Evolutionary conservation across 2,329 filamentous ascomycete genomes (phyloP).

Genomic region (Mycosphaerella sp.): DNA sequence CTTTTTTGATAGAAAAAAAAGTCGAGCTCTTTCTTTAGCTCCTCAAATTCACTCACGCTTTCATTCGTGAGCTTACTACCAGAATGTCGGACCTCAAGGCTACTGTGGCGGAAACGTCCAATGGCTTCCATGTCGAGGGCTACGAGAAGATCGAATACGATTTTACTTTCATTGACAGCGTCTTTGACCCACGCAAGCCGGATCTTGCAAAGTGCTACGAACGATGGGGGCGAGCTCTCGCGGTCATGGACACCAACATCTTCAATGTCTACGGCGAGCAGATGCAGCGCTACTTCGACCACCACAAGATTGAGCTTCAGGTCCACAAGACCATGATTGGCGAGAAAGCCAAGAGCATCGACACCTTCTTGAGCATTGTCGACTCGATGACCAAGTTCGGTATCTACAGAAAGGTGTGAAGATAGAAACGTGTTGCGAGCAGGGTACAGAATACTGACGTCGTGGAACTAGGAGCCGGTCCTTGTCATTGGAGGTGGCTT

Average conservation of each 20-base stretch:
- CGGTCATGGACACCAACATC: constrained; percentile 66
- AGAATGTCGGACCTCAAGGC: constrained; percentile 65
- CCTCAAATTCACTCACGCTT: constrained; percentile 7
- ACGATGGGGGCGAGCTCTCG: constrained; percentile 58
- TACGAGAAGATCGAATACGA: constrained; percentile 73
- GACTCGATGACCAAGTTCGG: constrained; percentile 70
- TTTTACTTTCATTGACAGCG: constrained; percentile 64
- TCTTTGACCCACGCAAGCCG: constrained; percentile 56
- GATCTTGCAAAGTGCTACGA: constrained; percentile 60
- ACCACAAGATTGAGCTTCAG: constrained; percentile 55
- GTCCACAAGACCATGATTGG: constrained; percentile 69
- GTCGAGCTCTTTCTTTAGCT: constrained; percentile 14
- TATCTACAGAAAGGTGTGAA: constrained; percentile 42
- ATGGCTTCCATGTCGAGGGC: constrained; percentile 63
- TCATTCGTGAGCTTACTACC: constrained; percentile 8
- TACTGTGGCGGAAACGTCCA: constrained; percentile 55
- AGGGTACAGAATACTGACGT: not conserved
- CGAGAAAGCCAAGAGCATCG: constrained; percentile 67
- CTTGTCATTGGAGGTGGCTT: constrained; percentile 62
- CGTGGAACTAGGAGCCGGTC: constrained; percentile 50
- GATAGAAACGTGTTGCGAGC: constrained; percentile 28
- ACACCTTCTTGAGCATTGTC: constrained; percentile 61
- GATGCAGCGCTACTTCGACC: constrained; percentile 61
- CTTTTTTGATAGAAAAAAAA: not conserved
- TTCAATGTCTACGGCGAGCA: constrained; percentile 60